Base-by-base conservation (phyloP, 805 yeast genomes). In the Metschnikowia dekortorum region DNA sequence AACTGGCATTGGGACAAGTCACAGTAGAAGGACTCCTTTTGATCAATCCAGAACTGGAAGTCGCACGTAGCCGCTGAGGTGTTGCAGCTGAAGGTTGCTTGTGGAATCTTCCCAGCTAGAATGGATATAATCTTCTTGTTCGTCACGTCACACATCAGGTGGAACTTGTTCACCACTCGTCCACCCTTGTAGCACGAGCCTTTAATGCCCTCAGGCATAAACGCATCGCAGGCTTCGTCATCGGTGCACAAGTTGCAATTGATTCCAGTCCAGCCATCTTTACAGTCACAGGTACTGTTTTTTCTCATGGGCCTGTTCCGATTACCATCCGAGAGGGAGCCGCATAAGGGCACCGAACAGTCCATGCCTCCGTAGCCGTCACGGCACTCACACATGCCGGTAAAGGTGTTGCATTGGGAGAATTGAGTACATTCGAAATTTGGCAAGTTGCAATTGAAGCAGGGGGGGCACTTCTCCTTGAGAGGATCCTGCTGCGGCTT, bases 41-140 rank as follows among this genome's bases (percentile, higher is more conserved):
- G 82, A 58, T 85, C 97, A 55, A 94, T 89, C 99, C 99, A 94
- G 64, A 94, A 89, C 67, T 94, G 98, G 70, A 94, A 89, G 64
- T 89, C 83, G 69, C 99, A 94, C 9, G 67, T 67, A 14, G 69
- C 78, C 0, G 81, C 71, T 1, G 85, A 78, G 59, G 75, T 81
- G 62, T 88, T 83, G 72, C 99, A 94, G 37, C 89, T 80, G 68
- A 94, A 92, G 0, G 97, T 90, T 3, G 89, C 97, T 63, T 92
- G 96, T 1, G 99, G 98, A 47, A 76, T 78, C 66, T 82, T 80
- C 0, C 96, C 97, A 14, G 82, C 74, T 56, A 94, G 73, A 43
- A 92, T 85, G 50, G 85, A 83, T 39, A 89, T 74, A 56, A 94
- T 91, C 67, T 92, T 94, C 53, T 83, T 75, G 63, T 86, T 92